A percentile compares a stretch with the other conserved stretches of the same genome.
Conservation (phyloP, 2,329 filamentous ascomycete species). For the Colletotrichum lini region DNA sequence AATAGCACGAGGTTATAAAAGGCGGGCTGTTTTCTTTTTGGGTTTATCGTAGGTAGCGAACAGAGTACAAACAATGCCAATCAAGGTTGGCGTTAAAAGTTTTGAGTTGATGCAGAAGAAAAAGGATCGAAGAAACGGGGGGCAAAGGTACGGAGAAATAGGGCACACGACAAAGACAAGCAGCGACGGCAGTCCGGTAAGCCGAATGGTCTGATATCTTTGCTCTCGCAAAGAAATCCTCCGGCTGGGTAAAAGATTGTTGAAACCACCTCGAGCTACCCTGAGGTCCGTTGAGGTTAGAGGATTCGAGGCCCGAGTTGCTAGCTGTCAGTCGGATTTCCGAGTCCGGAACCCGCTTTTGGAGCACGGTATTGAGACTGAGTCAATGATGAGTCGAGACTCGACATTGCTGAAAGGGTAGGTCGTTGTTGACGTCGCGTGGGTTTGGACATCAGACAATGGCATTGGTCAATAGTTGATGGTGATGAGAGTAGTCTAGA, state of each 20-base stretch:
- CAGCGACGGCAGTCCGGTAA: conserved; percentile 3
- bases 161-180: conserved; percentile 17
- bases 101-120: neutral
- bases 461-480: neutral
- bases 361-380: conserved; percentile 1
- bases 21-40: neutral
- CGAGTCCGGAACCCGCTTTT: neutral
- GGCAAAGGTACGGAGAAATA: conserved; percentile 15
- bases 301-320: conserved; percentile 19
- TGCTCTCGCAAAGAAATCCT: conserved; percentile 10
- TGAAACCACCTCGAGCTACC: conserved; percentile 24
- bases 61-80: conserved; percentile 4
- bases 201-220: conserved; percentile 19
- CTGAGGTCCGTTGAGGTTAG: conserved; percentile 10
- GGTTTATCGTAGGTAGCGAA: neutral
- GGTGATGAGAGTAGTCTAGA: no score
- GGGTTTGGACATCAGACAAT: neutral
- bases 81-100: neutral
- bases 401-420: conserved; percentile 6
- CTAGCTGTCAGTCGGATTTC: neutral
- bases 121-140: conserved; percentile 4
- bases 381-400: conserved; percentile 36
- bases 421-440: neutral
- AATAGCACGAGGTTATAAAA: neutral
- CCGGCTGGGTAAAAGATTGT: neutral